Evolutionary conservation across 73 alveolate species (phyloP).

Genomic region (Tetrahymena thermophila): DNA sequence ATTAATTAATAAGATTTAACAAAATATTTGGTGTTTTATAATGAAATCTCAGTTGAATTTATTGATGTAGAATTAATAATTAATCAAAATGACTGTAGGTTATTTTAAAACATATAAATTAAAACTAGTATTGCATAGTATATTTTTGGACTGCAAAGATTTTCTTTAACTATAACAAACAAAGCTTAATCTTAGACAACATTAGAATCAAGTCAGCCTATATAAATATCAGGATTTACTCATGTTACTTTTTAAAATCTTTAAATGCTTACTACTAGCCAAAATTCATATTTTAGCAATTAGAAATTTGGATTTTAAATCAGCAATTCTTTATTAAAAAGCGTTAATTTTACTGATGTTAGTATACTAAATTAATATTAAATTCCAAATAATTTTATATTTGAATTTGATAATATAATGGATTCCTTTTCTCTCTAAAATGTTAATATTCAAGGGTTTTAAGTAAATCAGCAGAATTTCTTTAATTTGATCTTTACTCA

Average conservation of each 20-base stretch:
- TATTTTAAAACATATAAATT: background rate
- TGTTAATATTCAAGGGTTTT: background rate
- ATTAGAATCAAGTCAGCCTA: background rate
- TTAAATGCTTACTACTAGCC: background rate
- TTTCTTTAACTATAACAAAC: background rate
- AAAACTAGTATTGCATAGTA: background rate
- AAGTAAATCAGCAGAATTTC: background rate
- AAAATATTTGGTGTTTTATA: background rate
- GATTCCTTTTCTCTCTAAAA: background rate
- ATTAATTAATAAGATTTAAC: background rate
- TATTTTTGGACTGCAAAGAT: background rate
- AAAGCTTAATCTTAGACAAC: background rate
- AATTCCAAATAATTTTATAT: background rate
- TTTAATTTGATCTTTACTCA: too few species aligned
- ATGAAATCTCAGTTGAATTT: background rate
- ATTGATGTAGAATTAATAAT: background rate
- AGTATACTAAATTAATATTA: background rate
- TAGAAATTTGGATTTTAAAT: background rate
- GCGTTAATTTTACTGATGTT: background rate
- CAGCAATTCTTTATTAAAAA: background rate
- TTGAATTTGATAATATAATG: background rate
- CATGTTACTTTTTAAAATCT: background rate
- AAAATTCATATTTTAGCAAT: background rate
- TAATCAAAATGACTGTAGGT: background rate
- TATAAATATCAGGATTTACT: background rate